Evolutionary conservation across 2,329 filamentous ascomycete species (phyloP).

Genomic region (Penicillium italicum): DNA sequence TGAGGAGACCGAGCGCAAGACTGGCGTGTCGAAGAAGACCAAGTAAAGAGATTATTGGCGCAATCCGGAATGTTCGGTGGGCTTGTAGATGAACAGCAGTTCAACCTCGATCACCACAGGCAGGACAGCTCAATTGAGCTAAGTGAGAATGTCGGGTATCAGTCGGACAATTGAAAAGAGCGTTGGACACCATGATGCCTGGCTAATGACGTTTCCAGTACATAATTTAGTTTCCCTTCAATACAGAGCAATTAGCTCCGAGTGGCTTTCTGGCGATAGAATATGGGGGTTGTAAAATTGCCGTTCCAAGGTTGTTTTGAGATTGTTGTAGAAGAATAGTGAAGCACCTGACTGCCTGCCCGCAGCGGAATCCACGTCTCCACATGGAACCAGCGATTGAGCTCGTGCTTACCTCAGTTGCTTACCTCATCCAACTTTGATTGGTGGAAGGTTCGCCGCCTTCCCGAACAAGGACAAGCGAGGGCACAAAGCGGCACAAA

Average conservation of each 20-base stretch:
- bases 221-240: constrained; percentile 5
- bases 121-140: neutral
- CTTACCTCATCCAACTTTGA: constrained; percentile 5
- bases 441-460: constrained; percentile 16
- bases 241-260: neutral
- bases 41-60: neutral
- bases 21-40: constrained; percentile 30
- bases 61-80: neutral
- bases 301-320: neutral
- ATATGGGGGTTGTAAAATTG: constrained; percentile 6
- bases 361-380: constrained; percentile 1
- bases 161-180: neutral
- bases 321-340: neutral
- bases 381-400: constrained; percentile 2
- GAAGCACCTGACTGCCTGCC: constrained; percentile 9
- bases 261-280: constrained; percentile 9
- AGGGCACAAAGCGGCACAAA: constrained; percentile 34
- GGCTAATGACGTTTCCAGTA: constrained; percentile 11
- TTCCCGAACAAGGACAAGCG: constrained; percentile 34
- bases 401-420: constrained; percentile 1
- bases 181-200: constrained; percentile 7
- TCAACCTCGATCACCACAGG: constrained; percentile 18
- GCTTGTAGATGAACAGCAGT: constrained; percentile 10
- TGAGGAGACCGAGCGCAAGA: constrained; percentile 33
- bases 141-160: constrained; percentile 5